Base-by-base conservation (phyloP, 148 eudicot genomes). In the Fagopyrum esculentum region DNA sequence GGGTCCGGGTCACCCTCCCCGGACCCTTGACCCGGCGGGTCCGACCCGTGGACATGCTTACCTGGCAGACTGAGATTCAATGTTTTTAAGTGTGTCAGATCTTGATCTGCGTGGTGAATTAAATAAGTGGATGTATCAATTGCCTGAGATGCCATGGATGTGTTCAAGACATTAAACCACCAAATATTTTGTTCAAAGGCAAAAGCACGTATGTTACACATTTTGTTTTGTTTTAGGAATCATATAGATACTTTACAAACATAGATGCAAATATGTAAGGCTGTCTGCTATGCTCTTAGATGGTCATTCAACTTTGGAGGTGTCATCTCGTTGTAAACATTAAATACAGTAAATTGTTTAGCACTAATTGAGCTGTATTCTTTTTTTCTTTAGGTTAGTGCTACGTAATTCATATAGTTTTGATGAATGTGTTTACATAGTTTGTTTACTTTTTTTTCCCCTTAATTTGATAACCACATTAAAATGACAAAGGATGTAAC, bases 31-130 rank as follows among this genome's bases (percentile, higher is more conserved):
- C 26, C 26, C 26, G 26, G 26, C 26, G 26, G 26, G 26, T 22
- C 26, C 26, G 26, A 22, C 26, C 26, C 26, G 26, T 64, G 70
- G 48, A 66, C 85, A 22, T 22, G 26, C 26, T 22, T 79, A 78
- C 0, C 26, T 22, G 74, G 82, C 81, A 78, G 72, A 73, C 82
- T 84, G 92, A 72, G 91, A 74, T 86, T 76, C 79, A 45, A 82
- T 79, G 64, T 70, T 81, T 81, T 85, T 83, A 76, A 75, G 69
- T 76, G 45, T 77, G 76, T 77, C 49, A 56, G 75, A 79, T 83
- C 83, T 81, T 90, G 79, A 84, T 64, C 77, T 77, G 79, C 77
- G 55, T 83, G 78, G 79, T 70, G 77, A 55, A 48, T 48, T 3
- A 11, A 48, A 48, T 48, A 48, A 48, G 10, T 5, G 51, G 10